A percentile compares a stretch with the other conserved stretches of the same genome.
phyloP scores from a whole-genome alignment of 768 basidiomycete species.

The Steccherinum ochraceum region DNA sequence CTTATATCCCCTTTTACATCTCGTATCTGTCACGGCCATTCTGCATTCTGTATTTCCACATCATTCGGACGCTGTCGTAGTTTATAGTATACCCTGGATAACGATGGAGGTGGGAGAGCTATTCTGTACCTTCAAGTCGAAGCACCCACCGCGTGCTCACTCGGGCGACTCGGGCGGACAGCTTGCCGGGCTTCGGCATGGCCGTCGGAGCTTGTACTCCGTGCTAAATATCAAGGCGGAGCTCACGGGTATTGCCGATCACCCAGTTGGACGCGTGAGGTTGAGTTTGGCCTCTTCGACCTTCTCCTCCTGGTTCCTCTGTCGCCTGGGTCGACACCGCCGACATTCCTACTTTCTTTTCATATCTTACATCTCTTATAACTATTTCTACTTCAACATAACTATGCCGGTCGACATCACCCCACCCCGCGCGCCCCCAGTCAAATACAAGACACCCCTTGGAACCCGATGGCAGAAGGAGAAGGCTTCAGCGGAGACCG shows the following conservation, averaged over 20 bases:
- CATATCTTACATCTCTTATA: not conserved
- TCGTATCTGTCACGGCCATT: not conserved
- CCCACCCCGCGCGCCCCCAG: slow-evolving; percentile 67
- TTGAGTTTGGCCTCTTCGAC: not conserved
- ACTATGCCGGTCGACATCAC: slow-evolving; percentile 23
- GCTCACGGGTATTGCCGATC: not conserved
- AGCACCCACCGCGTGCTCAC: no score
- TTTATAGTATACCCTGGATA: not conserved
- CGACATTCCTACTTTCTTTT: not conserved
- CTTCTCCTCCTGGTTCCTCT: not conserved
- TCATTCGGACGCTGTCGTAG: not conserved
- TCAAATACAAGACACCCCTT: slow-evolving; percentile 60
- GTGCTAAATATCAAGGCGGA: not conserved
- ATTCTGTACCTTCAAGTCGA: no score
- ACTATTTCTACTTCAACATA: no score
- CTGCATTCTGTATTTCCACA: not conserved
- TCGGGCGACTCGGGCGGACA: no score
- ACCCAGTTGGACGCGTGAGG: not conserved
- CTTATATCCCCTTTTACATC: not conserved
- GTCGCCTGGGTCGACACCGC: not conserved
- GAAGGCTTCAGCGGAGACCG: slow-evolving; percentile 70
- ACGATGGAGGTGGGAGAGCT: not conserved
- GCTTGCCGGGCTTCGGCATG: not conserved
- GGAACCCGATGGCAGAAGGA: slow-evolving; percentile 88
- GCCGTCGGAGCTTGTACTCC: not conserved